Percentiles rank a stretch among this genome's conserved stretches.
These are phyloP conservation scores for Lunularia cruciata DNA, from an alignment of 225 moss, liverwort and hornwort genomes.

Conservation along the genomic window DNA sequence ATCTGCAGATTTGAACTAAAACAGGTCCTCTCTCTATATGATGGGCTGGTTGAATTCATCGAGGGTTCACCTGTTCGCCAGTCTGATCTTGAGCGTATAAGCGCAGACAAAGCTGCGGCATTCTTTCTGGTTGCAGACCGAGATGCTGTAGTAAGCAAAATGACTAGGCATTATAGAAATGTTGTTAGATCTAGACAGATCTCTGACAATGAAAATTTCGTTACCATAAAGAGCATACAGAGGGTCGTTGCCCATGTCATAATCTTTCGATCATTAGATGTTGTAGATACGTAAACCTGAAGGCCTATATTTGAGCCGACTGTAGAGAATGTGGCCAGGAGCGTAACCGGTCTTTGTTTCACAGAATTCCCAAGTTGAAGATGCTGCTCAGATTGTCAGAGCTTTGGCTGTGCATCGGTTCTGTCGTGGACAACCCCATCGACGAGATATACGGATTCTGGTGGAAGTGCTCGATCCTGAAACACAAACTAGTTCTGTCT, in stretches of 20 bases:
- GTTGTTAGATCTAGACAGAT: too few relatives aligned
- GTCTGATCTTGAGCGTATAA: constrained; percentile 66
- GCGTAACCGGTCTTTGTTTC: background rate
- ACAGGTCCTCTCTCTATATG: constrained; percentile 61
- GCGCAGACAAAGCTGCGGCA: constrained; percentile 65
- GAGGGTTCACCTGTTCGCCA: constrained; percentile 84
- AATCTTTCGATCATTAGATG: too few relatives aligned
- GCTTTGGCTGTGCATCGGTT: constrained; percentile 82
- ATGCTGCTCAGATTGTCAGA: constrained; percentile 83
- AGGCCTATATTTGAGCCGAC: too few relatives aligned
- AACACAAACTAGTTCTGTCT: constrained; percentile 67
- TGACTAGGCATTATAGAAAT: background rate
- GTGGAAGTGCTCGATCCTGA: constrained; percentile 84
- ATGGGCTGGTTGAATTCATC: constrained; percentile 84
- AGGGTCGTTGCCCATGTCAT: too few relatives aligned
- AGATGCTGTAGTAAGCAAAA: constrained; percentile 51
- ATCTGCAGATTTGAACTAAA: constrained; percentile 79
- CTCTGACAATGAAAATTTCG: too few relatives aligned
- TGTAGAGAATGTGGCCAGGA: too few relatives aligned
- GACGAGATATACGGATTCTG: constrained; percentile 56
- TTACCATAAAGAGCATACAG: too few relatives aligned
- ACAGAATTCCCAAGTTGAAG: constrained; percentile 67
- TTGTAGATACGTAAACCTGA: too few relatives aligned
- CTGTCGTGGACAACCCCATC: constrained; percentile 35
- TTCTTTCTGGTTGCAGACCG: constrained; percentile 81